Evolutionary conservation across 164 flowering plant genomes (phyloP).

Genomic region (Amborella trichopoda): DNA sequence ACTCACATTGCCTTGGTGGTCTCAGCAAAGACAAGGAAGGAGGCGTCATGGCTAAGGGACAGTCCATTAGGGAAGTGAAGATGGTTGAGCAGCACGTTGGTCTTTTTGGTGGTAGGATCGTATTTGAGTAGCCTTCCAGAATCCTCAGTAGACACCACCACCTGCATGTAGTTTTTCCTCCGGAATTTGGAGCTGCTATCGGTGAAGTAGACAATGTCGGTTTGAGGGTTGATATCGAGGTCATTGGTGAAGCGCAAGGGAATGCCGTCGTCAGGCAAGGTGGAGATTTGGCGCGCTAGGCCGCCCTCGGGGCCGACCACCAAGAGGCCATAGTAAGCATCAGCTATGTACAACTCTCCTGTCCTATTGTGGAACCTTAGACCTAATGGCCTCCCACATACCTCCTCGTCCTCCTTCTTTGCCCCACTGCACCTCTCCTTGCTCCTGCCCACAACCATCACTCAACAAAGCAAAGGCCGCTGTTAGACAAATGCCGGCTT

Average conservation of each 20-base stretch:
- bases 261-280: constrained; percentile 1
- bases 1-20: no score
- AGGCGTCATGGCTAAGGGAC: constrained; percentile 21
- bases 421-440: constrained; percentile 11
- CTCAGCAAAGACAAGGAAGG: constrained; percentile 27
- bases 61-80: constrained; percentile 31
- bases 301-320: constrained; percentile 21
- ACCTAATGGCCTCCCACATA: constrained; percentile 29
- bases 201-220: constrained; percentile 30
- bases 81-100: constrained; percentile 11
- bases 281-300: not conserved
- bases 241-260: constrained; percentile 18
- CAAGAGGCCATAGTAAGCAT: constrained; percentile 26
- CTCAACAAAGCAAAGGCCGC: no score
- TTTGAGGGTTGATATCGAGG: constrained; percentile 24
- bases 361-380: constrained; percentile 19
- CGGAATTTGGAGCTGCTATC: constrained; percentile 28
- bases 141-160: constrained; percentile 15
- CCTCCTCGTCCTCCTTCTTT: not conserved
- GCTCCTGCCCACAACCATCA: not conserved
- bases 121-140: constrained; percentile 38
- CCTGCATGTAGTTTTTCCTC: no score
- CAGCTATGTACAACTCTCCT: constrained; percentile 25
- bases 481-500: no score
- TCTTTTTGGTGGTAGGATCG: constrained; percentile 12